Percentiles rank a stretch among this genome's conserved stretches.
Conservation (phyloP, 2,329 filamentous ascomycete genomes). For the Huntiella bhutanensis region DNA sequence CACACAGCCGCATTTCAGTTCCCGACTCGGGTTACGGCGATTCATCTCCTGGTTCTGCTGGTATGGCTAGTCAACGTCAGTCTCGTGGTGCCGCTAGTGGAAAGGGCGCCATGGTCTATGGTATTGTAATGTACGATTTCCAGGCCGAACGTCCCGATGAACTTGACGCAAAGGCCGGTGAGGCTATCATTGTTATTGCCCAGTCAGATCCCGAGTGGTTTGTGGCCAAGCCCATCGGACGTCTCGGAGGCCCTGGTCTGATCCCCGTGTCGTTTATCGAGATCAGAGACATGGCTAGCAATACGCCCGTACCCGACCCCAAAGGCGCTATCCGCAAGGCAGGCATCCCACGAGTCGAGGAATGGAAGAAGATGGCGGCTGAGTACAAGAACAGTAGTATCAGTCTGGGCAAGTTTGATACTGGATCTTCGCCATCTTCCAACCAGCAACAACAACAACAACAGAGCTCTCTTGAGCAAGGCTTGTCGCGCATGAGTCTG, state of each 20-base stretch:
- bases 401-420: slow-evolving; percentile 76
- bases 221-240: slow-evolving; percentile 94
- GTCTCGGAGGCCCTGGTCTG: slow-evolving; percentile 82
- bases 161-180: slow-evolving; percentile 80
- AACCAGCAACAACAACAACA: slow-evolving; percentile 12
- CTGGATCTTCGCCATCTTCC: slow-evolving; percentile 22
- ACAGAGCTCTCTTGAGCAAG: slow-evolving; percentile 34
- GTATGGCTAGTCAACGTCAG: slow-evolving; percentile 22
- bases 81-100: slow-evolving; percentile 25
- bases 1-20: slow-evolving; percentile 24
- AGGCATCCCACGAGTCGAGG: slow-evolving; percentile 84
- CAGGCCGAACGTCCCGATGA: slow-evolving; percentile 89
- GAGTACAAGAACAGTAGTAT: slow-evolving; percentile 99
- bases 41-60: slow-evolving; percentile 10
- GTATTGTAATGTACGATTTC: slow-evolving; percentile 94
- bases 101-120: slow-evolving; percentile 69
- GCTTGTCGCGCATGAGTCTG: slow-evolving; percentile 27
- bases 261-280: slow-evolving; percentile 96
- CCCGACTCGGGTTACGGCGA: slow-evolving; percentile 76
- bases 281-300: slow-evolving; percentile 82
- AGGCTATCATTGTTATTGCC: slow-evolving; percentile 95
- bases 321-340: slow-evolving; percentile 72
- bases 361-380: slow-evolving; percentile 99
- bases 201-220: slow-evolving; percentile 99
- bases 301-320: slow-evolving; percentile 62